Evolutionary conservation across 495 filamentous ascomycete genomes (phyloP), one percentile per base, ranked within the genome.

Genomic region (Aspergillus cavernicola): DNA sequence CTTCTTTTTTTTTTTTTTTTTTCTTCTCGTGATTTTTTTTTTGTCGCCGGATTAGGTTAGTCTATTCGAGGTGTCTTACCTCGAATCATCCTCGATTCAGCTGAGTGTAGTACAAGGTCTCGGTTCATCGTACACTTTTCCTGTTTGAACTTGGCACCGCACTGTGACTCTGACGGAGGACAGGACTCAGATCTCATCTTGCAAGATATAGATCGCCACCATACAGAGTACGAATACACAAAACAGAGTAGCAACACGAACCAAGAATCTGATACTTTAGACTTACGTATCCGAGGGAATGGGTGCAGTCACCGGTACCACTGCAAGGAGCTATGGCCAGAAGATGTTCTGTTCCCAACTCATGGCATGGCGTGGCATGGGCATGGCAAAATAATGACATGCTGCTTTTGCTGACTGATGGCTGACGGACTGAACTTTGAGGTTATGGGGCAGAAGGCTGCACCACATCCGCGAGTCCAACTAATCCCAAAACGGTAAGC

Each of bases 261-360:
- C 24, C n/a, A n/a, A n/a, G n/a, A n/a, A n/a, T n/a, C n/a, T n/a
- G n/a, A n/a, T n/a, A n/a, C n/a, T n/a, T n/a, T n/a, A n/a, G n/a
- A n/a, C n/a, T n/a, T n/a, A n/a, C n/a, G n/a, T n/a, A n/a, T n/a
- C n/a, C n/a, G n/a, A n/a, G n/a, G n/a, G n/a, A n/a, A n/a, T n/a
- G n/a, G n/a, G n/a, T n/a, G n/a, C n/a, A n/a, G n/a, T n/a, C n/a
- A n/a, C n/a, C n/a, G n/a, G n/a, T n/a, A n/a, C n/a, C n/a, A n/a
- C n/a, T n/a, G n/a, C 23, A 28, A 20, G 35, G 19, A 55, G 52
- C 52, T 55, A 35, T 42, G 52, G 18, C 52, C 52, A 42, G 37
- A 55, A 18, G 52, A 31, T 40, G 42, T 54, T 24, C 36, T 16
- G 20, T 41, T 42, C 32, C 24, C 9, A 4, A 28, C 4, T 4